A percentile compares a stretch with the other conserved stretches of the same genome.
Conservation (phyloP, 129 eudicot species). For the Cynara cardunculus region DNA sequence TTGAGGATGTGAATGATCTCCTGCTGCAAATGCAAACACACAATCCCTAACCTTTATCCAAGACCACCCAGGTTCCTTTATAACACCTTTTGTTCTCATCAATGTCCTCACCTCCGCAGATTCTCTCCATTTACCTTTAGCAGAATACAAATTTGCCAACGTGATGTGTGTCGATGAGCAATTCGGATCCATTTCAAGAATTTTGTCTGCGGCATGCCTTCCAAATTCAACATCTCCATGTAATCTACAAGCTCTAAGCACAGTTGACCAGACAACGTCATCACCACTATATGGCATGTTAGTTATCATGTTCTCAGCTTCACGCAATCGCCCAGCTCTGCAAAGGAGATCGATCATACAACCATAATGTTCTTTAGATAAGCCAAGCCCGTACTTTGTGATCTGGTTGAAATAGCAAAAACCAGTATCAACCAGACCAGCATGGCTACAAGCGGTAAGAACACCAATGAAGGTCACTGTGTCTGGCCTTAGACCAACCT, state of each 20-base stretch:
- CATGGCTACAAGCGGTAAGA: conserved; percentile 85
- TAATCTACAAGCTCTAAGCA: conserved; percentile 67
- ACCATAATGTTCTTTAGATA: conserved; percentile 85
- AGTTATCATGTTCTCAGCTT: conserved; percentile 76
- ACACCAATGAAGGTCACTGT: conserved; percentile 84
- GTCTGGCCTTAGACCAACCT: conserved; percentile 62
- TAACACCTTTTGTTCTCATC: conserved; percentile 72
- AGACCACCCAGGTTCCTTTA: conserved; percentile 93
- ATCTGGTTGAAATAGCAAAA: conserved; percentile 57
- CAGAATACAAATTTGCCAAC: conserved; percentile 74
- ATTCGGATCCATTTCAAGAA: conserved; percentile 59
- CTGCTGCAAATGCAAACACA: conserved; percentile 71
- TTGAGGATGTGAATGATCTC: conserved; percentile 64
- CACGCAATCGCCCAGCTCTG: conserved; percentile 70
- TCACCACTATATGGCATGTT: conserved; percentile 61
- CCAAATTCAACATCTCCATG: conserved; percentile 73
- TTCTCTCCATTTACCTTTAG: conserved; percentile 67
- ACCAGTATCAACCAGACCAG: conserved; percentile 73
- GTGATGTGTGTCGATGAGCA: conserved; percentile 78
- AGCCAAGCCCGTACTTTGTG: conserved; percentile 40
- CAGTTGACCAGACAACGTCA: conserved; percentile 88
- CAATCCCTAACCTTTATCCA: conserved; percentile 68
- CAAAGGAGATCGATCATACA: conserved; percentile 95
- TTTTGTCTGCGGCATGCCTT: conserved; percentile 48
- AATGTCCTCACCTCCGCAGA: conserved; percentile 72